Evolutionary conservation across 140 eudicot genomes (phyloP), one percentile per base, ranked within the genome.

Genomic region (Oenanthe javanica): DNA sequence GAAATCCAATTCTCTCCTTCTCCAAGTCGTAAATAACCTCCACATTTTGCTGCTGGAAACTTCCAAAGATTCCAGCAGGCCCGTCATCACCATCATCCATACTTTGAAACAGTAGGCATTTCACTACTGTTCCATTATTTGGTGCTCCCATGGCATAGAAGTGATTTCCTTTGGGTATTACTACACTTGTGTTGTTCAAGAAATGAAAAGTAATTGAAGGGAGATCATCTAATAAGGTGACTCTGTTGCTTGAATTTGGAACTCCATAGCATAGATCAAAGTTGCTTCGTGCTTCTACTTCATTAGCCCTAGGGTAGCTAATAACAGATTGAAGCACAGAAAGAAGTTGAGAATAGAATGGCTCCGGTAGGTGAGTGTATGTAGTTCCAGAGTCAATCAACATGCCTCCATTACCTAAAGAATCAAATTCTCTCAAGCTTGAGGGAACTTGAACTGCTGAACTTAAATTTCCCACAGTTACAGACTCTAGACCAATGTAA

Each of bases 21-120:
- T 90, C 91, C 89, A 90, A 78, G 82, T 92, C 97, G 85, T 92
- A 90, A 45, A 90, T 92, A 83, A 90, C 97, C 83, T 92, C 93
- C 89, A 92, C 87, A 82, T 90, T 87, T 59, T 92, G 97, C 77
- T 92, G 97, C 77, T 92, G 96, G 79, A 90, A 92, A 87, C 88
- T 92, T 67, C 97, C 95, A 69, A 92, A 90, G 52, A 90, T 86
- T 69, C 92, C 95, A 47, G 91, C 95, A 43, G 97, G 97, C 71
- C 97, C 94, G 42, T 86, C 43, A 12, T 80, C 86, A 21, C 78
- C 86, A 73, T 83, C 87, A 55, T 85, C 97, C 93, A 89, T 89
- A 76, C 93, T 88, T 70, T 84, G 97, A 66, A 85, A 87, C 82
- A 90, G 83, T 75, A 90, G 86, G 52, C 96, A 92, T 82, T 90